phyloP scores from a whole-genome alignment of 1,139 yeast genomes.

The Candida sp. region DNA sequence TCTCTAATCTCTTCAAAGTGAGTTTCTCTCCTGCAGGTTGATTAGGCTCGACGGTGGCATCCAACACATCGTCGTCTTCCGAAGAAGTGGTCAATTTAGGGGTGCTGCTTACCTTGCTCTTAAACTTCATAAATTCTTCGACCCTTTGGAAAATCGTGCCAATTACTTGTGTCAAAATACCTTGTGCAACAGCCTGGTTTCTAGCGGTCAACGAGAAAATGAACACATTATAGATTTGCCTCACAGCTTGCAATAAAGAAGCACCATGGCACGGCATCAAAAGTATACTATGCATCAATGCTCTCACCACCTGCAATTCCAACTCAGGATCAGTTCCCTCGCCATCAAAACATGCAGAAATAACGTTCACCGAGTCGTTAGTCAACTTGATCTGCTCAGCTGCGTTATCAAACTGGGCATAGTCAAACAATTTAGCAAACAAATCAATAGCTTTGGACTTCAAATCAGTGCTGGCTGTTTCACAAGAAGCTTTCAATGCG shows the following conservation, averaged over 20 bases:
- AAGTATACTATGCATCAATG: slow-evolving; percentile 85
- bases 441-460: slow-evolving; percentile 47
- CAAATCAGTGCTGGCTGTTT: slow-evolving; percentile 29
- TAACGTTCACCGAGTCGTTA: slow-evolving; percentile 85
- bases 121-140: slow-evolving; percentile 29
- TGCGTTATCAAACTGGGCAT: slow-evolving; percentile 42
- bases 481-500: slow-evolving; percentile 44
- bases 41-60: slow-evolving; percentile 9
- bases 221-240: slow-evolving; percentile 93
- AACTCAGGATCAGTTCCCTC: slow-evolving; percentile 90
- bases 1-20: slow-evolving; percentile 63
- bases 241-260: slow-evolving; percentile 82
- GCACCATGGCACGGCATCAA: slow-evolving; percentile 92
- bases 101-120: slow-evolving; percentile 22
- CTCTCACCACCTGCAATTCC: slow-evolving; percentile 92
- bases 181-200: slow-evolving; percentile 96
- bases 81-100: slow-evolving; percentile 23
- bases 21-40: slow-evolving; percentile 34
- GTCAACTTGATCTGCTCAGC: slow-evolving; percentile 59
- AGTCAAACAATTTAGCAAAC: slow-evolving; percentile 50
- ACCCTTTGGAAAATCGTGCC: slow-evolving; percentile 85
- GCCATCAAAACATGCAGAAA: slow-evolving; percentile 86
- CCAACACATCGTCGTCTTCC: slow-evolving; percentile 14
- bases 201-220: slow-evolving; percentile 80
- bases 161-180: slow-evolving; percentile 90